Percentiles rank a stretch among this genome's conserved stretches.
phyloP scores from a whole-genome alignment of 352 stramenopile genomes.

The Pythium plurisporium region DNA sequence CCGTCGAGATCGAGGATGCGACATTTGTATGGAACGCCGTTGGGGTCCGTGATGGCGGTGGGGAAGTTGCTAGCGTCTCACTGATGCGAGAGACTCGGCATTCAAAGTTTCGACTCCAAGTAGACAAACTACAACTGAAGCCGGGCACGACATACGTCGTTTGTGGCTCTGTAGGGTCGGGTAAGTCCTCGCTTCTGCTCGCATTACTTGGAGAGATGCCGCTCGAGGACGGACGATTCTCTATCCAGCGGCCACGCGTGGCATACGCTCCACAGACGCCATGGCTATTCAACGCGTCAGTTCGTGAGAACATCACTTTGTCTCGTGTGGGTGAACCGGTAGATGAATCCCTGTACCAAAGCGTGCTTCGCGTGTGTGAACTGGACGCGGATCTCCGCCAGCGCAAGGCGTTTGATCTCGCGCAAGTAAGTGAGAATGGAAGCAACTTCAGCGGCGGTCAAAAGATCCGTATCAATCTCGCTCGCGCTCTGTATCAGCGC shows the following conservation, averaged over 20 bases:
- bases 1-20: slow-evolving; percentile 24
- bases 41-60: not conserved
- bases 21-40: slow-evolving; percentile 27
- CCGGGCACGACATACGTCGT: slow-evolving; percentile 51
- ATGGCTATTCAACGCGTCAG: slow-evolving; percentile 63
- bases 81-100: slow-evolving; percentile 9
- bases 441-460: slow-evolving; percentile 87
- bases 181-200: slow-evolving; percentile 95
- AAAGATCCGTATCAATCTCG: slow-evolving; percentile 75
- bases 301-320: slow-evolving; percentile 68
- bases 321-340: slow-evolving; percentile 17
- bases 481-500: slow-evolving; percentile 72
- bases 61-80: not conserved
- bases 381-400: slow-evolving; percentile 60
- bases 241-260: slow-evolving; percentile 16
- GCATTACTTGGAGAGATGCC: slow-evolving; percentile 96
- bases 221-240: slow-evolving; percentile 23
- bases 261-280: slow-evolving; percentile 77
- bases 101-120: slow-evolving; percentile 34
- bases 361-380: slow-evolving; percentile 61
- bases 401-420: slow-evolving; percentile 39
- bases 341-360: slow-evolving; percentile 40
- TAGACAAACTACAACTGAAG: slow-evolving; percentile 41
- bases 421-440: slow-evolving; percentile 64
- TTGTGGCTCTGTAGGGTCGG: slow-evolving; percentile 88